A percentile compares a stretch with the other conserved stretches of the same genome.
Evolutionary conservation across 768 basidiomycete genomes (phyloP).

Genomic region (Cyclocybe aegerita): DNA sequence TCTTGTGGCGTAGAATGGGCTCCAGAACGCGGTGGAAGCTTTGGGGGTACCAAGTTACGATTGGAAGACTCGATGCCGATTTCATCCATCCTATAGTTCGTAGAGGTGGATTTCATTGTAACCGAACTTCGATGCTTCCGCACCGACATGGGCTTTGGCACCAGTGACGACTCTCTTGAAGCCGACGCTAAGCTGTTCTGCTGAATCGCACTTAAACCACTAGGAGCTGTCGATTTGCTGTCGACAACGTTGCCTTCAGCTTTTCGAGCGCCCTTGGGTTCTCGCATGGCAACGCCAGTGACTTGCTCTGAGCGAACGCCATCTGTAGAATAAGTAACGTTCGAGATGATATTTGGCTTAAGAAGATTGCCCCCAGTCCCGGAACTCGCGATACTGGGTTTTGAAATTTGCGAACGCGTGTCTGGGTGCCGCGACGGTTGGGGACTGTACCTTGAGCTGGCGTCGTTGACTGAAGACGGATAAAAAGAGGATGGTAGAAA

Average conservation of each 20-base stretch:
- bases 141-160: constrained; percentile 43
- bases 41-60: constrained; percentile 7
- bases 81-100: not conserved
- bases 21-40: constrained; percentile 4
- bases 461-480: constrained; percentile 19
- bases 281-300: constrained; percentile 53
- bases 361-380: constrained; percentile 16
- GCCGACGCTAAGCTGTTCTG: constrained; percentile 1
- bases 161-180: not conserved
- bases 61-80: not conserved
- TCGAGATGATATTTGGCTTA: constrained; percentile 21
- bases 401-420: constrained; percentile 5
- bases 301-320: constrained; percentile 57
- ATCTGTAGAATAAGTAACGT: constrained; percentile 25
- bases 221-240: not conserved
- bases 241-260: constrained; percentile 2
- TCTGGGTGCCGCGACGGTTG: constrained; percentile 2
- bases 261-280: constrained; percentile 23
- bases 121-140: constrained; percentile 48
- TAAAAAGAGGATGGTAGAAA: constrained; percentile 22
- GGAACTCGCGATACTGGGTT: constrained; percentile 10
- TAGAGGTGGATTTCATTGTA: constrained; percentile 38
- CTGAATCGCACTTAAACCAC: not conserved
- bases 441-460: constrained; percentile 11
- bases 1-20: constrained; percentile 40